Conservation (phyloP, 768 basidiomycete genomes). For the Tephrocybe sp. region DNA sequence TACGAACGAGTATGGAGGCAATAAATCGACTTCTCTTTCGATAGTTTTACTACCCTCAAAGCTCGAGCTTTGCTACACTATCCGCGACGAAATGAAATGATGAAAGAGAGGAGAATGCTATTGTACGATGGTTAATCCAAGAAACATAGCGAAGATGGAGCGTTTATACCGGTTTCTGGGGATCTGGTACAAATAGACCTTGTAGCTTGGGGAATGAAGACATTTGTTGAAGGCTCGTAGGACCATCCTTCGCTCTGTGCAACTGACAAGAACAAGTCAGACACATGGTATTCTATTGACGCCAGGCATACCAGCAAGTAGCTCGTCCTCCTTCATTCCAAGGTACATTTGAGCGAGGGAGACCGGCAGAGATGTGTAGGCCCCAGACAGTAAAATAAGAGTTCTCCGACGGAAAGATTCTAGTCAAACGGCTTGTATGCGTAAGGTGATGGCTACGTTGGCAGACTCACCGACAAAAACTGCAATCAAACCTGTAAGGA, state of each 20-base stretch:
- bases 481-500: constrained; percentile 41
- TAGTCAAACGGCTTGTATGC: constrained; percentile 21
- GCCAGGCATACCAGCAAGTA: constrained; percentile 32
- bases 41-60: constrained; percentile 11
- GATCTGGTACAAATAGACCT: constrained; percentile 1
- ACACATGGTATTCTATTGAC: background rate
- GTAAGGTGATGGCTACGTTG: background rate
- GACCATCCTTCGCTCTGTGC: constrained; percentile 46
- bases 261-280: constrained; percentile 25
- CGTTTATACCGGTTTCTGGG: constrained; percentile 10
- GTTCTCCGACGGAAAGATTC: constrained; percentile 60
- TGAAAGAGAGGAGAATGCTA: constrained; percentile 42
- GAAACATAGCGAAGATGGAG: background rate
- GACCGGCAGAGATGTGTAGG: constrained; percentile 62
- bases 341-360: constrained; percentile 56
- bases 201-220: constrained; percentile 36
- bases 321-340: constrained; percentile 39
- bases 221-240: constrained; percentile 43
- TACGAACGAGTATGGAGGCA: constrained; percentile 7
- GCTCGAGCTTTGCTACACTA: constrained; percentile 50
- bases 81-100: constrained; percentile 51
- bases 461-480: constrained; percentile 50
- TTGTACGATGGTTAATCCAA: background rate
- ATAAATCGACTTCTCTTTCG: constrained; percentile 11
- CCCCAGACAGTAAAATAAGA: constrained; percentile 52